phyloP scores from a whole-genome alignment of 2,329 filamentous ascomycete genomes.

The Plectosphaerella sp. region DNA sequence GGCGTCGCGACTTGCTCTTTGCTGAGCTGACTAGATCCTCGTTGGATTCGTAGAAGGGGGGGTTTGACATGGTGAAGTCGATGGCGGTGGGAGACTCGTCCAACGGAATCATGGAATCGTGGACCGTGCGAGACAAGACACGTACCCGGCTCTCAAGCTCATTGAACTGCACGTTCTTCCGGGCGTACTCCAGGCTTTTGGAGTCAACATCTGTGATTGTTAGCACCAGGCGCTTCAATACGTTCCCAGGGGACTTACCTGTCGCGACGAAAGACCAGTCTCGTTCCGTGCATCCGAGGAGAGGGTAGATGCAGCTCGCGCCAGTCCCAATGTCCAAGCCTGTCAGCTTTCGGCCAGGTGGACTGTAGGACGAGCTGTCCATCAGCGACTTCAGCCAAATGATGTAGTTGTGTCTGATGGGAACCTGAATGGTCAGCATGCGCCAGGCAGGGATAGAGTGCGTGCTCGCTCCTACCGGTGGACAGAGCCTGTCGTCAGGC shows the following conservation, averaged over 20 bases:
- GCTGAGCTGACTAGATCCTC: slow-evolving; percentile 65
- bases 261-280: slow-evolving; percentile 73
- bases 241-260: slow-evolving; percentile 19
- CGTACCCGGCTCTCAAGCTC: slow-evolving; percentile 58
- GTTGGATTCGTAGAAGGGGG: slow-evolving; percentile 82
- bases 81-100: slow-evolving; percentile 48
- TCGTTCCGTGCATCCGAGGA: slow-evolving; percentile 69
- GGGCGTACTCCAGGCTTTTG: slow-evolving; percentile 62
- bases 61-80: slow-evolving; percentile 90
- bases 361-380: slow-evolving; percentile 60
- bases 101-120: slow-evolving; percentile 59
- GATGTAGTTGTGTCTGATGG: slow-evolving; percentile 79
- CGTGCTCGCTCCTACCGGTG: slow-evolving; percentile 54
- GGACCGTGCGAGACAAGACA: slow-evolving; percentile 49
- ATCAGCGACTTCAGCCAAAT: slow-evolving; percentile 81
- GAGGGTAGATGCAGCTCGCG: slow-evolving; percentile 85
- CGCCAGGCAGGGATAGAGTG: neutral
- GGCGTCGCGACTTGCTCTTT: slow-evolving; percentile 59
- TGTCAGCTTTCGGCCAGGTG: slow-evolving; percentile 43
- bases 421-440: slow-evolving; percentile 35
- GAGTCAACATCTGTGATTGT: slow-evolving; percentile 63
- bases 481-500: slow-evolving; percentile 77
- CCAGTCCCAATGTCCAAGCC: slow-evolving; percentile 89
- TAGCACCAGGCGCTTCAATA: neutral
- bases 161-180: slow-evolving; percentile 64